Conservation (phyloP, 2,329 filamentous ascomycete species). For the Ascochyta lentis region DNA sequence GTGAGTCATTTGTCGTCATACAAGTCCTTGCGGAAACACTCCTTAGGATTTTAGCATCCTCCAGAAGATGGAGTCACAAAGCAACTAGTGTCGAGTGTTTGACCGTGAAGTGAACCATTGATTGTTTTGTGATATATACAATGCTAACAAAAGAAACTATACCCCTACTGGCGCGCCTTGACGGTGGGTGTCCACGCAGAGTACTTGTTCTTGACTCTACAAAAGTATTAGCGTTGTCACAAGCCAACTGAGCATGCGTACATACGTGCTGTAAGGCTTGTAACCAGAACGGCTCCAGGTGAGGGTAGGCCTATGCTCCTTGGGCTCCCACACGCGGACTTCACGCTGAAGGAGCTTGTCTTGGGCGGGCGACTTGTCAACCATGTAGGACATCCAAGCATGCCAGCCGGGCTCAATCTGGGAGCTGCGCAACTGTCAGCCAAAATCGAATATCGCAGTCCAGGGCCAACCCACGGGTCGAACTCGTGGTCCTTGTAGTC, state of each 20-base stretch:
- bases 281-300: constrained; percentile 81
- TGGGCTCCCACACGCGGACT: constrained; percentile 76
- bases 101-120: constrained; percentile 1
- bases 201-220: constrained; percentile 59
- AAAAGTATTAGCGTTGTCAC: constrained; percentile 14
- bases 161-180: constrained; percentile 48
- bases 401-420: constrained; percentile 98
- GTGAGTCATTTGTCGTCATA: neutral
- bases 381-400: constrained; percentile 93
- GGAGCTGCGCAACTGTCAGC: constrained; percentile 60
- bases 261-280: constrained; percentile 95
- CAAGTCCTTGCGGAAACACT: neutral
- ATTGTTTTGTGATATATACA: constrained; percentile 33
- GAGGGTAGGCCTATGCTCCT: constrained; percentile 74
- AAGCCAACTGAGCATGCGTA: constrained; percentile 32
- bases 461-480: constrained; percentile 67
- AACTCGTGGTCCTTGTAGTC: constrained; percentile 91
- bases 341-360: constrained; percentile 75
- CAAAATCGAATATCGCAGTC: neutral
- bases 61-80: neutral
- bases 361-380: constrained; percentile 82
- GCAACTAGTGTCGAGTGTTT: neutral
- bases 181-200: constrained; percentile 56
- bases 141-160: constrained; percentile 22
- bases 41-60: neutral